Base-by-base conservation (phyloP, 331 rosid species). In the Saraca asoca region DNA sequence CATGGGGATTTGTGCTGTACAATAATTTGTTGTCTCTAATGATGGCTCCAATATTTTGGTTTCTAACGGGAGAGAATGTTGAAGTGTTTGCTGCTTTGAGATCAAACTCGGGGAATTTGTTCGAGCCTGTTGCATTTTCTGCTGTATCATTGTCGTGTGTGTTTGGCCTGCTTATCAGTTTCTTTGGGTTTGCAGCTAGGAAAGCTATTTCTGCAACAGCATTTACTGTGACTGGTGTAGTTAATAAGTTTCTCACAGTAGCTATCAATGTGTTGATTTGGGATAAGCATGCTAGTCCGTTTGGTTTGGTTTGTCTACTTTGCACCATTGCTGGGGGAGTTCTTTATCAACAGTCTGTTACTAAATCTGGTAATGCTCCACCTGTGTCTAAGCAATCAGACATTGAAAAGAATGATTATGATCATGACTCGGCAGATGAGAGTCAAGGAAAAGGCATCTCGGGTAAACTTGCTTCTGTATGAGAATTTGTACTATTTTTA, bases 281-380 rank as follows among this genome's bases (percentile, higher is more conserved):
- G 98, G 96, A 92, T 60, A 92, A 89, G 83, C 98, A 92, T 73
- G 93, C 98, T n/a, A 89, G 84, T 56, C 89, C 91, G 14, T 75
- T 83, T 41, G 98, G 98, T 38, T 75, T 92, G 89, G 72, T 85
- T 69, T 89, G 98, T 77, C 79, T 93, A 66, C 79, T 93, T 41
- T 87, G 85, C 20, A 93, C 96, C 11, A 86, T 93, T 48, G 71
- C 75, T 0, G 98, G 98, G 0, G 98, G 98, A 11, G 79, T 93
- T 73, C 84, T 93, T 54, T 89, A 93, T 79, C 98, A 93, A 76
- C 98, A 93, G 63, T 93, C 98, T 0, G 98, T 93, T 7, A 81
- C 94, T 37, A 77, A 78, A 49, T 49, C 75, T 62, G 69, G 66
- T 31, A 74, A 29, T 66, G 64, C 80, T 39, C 73, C 87, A 9